These are phyloP conservation scores for Apiospora saccharicola DNA, from an alignment of 2,329 filamentous ascomycete species.

Conservation along the genomic window DNA sequence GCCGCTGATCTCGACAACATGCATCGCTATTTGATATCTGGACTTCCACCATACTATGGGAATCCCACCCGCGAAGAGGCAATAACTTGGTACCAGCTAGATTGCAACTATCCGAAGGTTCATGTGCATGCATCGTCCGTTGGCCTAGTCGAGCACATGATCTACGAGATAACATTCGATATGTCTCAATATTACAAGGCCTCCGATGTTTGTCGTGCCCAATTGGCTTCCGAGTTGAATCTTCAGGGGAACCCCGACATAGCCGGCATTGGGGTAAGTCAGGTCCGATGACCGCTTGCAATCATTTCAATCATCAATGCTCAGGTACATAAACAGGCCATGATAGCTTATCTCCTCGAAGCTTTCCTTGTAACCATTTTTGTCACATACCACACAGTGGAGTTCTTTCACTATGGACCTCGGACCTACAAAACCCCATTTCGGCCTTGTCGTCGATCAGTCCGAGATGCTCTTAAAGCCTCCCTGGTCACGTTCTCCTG, in stretches of 20 bases:
- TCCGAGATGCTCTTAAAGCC: background rate
- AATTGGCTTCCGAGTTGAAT: too few species aligned
- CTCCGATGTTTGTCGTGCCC: too few species aligned
- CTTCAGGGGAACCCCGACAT: background rate
- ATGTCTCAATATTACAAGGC: too few species aligned
- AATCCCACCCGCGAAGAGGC: too few species aligned
- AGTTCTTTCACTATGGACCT: background rate
- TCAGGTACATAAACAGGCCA: background rate
- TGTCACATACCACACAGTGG: background rate
- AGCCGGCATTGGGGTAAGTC: background rate
- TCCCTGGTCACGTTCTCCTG: conserved; percentile 27
- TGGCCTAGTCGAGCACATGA: too few species aligned
- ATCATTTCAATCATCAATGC: background rate
- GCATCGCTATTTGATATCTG: too few species aligned
- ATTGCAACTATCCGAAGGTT: too few species aligned
- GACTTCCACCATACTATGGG: too few species aligned
- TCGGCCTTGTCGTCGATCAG: background rate
- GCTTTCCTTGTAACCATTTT: background rate
- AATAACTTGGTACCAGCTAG: too few species aligned
- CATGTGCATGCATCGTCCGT: too few species aligned
- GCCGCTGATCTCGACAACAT: too few species aligned
- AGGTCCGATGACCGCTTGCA: background rate
- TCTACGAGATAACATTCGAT: too few species aligned
- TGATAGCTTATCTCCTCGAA: background rate
- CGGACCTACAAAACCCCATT: background rate